Evolutionary conservation across 345 rosid genomes (phyloP).

Genomic region (Psidium friedrichsthalianum): DNA sequence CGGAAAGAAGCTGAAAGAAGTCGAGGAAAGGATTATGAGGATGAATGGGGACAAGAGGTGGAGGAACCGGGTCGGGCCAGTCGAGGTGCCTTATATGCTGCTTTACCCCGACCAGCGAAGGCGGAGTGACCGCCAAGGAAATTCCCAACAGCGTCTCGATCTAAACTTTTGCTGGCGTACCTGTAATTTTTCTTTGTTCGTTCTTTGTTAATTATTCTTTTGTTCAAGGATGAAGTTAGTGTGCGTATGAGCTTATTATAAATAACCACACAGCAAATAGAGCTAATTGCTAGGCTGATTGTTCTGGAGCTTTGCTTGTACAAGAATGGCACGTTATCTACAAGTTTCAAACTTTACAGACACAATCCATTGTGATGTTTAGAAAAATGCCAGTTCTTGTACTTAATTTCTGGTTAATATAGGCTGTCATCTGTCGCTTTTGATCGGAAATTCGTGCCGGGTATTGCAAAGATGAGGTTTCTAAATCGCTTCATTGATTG

Average conservation of each 20-base stretch:
- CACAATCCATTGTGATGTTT: neutral
- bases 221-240: neutral
- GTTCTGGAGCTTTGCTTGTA: neutral
- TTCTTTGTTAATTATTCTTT: neutral
- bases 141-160: conserved; percentile 8
- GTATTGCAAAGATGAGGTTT: neutral
- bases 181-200: neutral
- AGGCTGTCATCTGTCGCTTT: neutral
- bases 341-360: neutral
- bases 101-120: conserved; percentile 4
- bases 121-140: conserved; percentile 6
- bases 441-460: neutral
- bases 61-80: neutral
- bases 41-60: conserved; percentile 1
- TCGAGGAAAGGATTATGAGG: neutral
- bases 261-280: neutral
- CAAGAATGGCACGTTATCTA: neutral
- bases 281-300: neutral
- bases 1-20: neutral
- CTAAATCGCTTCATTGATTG: neutral
- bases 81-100: conserved; percentile 3
- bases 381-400: neutral
- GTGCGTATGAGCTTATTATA: neutral
- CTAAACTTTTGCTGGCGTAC: neutral
- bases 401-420: neutral